Evolutionary conservation across 208 protist species (phyloP).

Genomic region (Strigomonas galati): DNA sequence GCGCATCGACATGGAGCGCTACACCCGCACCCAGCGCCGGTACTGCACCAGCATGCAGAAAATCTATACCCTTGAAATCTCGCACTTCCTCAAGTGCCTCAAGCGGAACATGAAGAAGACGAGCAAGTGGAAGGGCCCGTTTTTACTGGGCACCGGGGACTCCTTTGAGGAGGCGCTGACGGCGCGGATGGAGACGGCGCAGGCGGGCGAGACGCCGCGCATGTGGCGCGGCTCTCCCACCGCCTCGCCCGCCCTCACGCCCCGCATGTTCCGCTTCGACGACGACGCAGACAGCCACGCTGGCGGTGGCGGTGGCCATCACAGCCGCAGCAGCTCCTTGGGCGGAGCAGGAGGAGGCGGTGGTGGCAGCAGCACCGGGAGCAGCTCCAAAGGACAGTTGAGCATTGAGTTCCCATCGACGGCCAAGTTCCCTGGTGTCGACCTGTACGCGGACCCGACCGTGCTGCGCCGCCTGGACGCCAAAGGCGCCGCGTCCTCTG

Average conservation of each 20-base stretch:
- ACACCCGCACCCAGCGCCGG: slow-evolving; percentile 57
- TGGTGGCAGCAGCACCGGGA: slow-evolving; percentile 7
- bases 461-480: slow-evolving; percentile 43
- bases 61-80: slow-evolving; percentile 70
- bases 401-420: slow-evolving; percentile 49
- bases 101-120: slow-evolving; percentile 53
- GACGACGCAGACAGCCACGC: slow-evolving; percentile 26
- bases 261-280: slow-evolving; percentile 34
- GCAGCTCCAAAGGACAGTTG: slow-evolving; percentile 29
- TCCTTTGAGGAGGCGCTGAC: slow-evolving; percentile 32
- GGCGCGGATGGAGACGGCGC: slow-evolving; percentile 43
- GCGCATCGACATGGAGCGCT: slow-evolving; percentile 68
- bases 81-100: slow-evolving; percentile 71
- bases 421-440: slow-evolving; percentile 28
- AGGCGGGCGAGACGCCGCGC: slow-evolving; percentile 46
- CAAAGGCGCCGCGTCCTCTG: slow-evolving; percentile 28
- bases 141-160: slow-evolving; percentile 52
- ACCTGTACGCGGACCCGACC: slow-evolving; percentile 43
- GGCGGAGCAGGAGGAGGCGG: slow-evolving; percentile 15
- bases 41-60: slow-evolving; percentile 83
- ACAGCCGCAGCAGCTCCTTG: background rate
- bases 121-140: slow-evolving; percentile 41
- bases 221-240: slow-evolving; percentile 23
- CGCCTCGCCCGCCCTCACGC: slow-evolving; percentile 41
- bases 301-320: background rate